phyloP scores from a whole-genome alignment of 176 grass and related monocot species.

The Musa schizocarpa region DNA sequence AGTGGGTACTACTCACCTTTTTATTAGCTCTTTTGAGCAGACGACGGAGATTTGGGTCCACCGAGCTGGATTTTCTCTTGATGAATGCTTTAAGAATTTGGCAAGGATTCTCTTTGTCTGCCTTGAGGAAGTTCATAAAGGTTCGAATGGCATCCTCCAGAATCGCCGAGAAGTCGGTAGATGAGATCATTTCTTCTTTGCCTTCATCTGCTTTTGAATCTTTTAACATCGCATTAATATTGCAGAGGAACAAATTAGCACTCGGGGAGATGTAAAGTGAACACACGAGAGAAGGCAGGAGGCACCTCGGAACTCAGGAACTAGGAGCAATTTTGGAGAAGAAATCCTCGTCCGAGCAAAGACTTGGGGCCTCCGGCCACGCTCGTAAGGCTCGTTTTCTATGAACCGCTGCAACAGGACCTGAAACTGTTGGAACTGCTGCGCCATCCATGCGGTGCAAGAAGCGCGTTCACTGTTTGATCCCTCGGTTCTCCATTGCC shows the following conservation, averaged over 20 bases:
- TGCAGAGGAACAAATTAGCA: neutral
- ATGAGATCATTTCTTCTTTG: slow-evolving; percentile 73
- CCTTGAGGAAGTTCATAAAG: slow-evolving; percentile 72
- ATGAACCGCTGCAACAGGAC: slow-evolving; percentile 80
- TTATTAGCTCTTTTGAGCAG: slow-evolving; percentile 6
- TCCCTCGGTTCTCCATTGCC: slow-evolving; percentile 25
- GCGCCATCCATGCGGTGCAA: slow-evolving; percentile 57
- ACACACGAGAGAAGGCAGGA: neutral
- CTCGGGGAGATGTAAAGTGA: neutral
- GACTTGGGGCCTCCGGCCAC: slow-evolving; percentile 51
- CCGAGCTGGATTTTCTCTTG: slow-evolving; percentile 1
- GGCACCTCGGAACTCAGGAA: slow-evolving; percentile 77
- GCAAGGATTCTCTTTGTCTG: slow-evolving; percentile 59
- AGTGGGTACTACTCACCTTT: neutral
- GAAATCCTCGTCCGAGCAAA: slow-evolving; percentile 67
- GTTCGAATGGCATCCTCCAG: slow-evolving; percentile 59
- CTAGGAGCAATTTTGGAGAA: slow-evolving; percentile 71
- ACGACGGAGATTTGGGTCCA: neutral
- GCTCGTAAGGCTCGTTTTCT: slow-evolving; percentile 85
- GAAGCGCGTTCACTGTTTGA: slow-evolving; percentile 27
- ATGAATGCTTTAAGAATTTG: slow-evolving; percentile 40
- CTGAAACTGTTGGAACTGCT: slow-evolving; percentile 96
- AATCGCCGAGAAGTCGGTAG: slow-evolving; percentile 59
- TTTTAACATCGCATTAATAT: neutral
- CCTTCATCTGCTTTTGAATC: slow-evolving; percentile 27